Evolutionary conservation across 106 monocot species (phyloP), one percentile per base, ranked within the genome.

Genomic region (Ottelia alismoides): DNA sequence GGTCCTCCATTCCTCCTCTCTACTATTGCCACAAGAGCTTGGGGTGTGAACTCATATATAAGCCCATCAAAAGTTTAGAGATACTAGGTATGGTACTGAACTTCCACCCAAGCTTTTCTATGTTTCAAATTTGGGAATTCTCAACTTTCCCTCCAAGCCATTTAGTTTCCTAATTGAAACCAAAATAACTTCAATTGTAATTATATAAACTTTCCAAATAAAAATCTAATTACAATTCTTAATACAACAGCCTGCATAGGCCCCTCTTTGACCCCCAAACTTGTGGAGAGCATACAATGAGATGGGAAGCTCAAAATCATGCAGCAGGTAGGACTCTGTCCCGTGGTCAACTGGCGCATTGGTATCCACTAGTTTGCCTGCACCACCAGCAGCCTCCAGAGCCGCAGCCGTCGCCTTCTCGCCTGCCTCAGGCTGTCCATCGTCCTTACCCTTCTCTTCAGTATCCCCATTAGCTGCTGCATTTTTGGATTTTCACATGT

Each of bases 331-430:
- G 27, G 72, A 68, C 56, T 76, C 87, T 11, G 83, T 88, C 11
- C 93, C 80, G 25, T 57, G 74, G 61, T 87, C 92, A 1, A 83
- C 77, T 4, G 92, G 92, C 30, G 92, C 92, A 11, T 52, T 75
- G 2, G 92, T 93, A 47, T 93, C 92, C 2, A 87, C 70, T 56
- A 93, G 47, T 72, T 93, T 93, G 55, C 92, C 92, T 6, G 74
- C 87, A 64, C 67, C 92, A 2, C 76, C 87, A 0, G 92, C 92
- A 28, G 83, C 92, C 56, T 83, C 70, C 26, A 79, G 72, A 27
- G 87, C 92, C 48, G 81, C 85, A 22, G 66, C 81, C 21, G 90
- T 85, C 9, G 75, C 82, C n/a, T 59, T 75, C 30, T 56, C 61
- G 12, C 78, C 85, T 45, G 57, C 59, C 17, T 53, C 76, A 0